Evolutionary conservation across 2,329 filamentous ascomycete genomes (phyloP).

Genomic region (Fonsecaea multimorphosa): DNA sequence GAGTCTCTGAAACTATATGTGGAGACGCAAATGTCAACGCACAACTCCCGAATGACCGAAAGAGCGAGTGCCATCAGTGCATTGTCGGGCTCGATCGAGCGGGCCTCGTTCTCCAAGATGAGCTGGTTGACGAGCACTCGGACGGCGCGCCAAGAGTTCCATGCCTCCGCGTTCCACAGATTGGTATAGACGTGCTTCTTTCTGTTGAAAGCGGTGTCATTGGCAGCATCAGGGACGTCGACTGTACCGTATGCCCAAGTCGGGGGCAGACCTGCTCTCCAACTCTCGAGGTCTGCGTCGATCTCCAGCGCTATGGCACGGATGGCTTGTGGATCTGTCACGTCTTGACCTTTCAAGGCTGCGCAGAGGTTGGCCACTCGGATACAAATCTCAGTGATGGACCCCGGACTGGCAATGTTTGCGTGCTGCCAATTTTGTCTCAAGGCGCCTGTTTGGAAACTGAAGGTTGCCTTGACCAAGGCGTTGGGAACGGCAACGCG

Average conservation of each 20-base stretch:
- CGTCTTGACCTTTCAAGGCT: slow-evolving; percentile 6
- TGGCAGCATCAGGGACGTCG: not conserved
- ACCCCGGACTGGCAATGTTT: slow-evolving; percentile 22
- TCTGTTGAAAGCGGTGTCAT: slow-evolving; percentile 6
- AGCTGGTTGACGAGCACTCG: slow-evolving; percentile 22
- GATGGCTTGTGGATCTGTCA: slow-evolving; percentile 8
- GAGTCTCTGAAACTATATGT: slow-evolving; percentile 13
- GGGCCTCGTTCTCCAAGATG: slow-evolving; percentile 10
- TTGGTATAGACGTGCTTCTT: slow-evolving; percentile 17
- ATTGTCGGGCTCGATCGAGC: not conserved
- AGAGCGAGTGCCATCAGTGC: not conserved
- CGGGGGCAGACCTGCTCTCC: slow-evolving; percentile 12
- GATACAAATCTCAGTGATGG: slow-evolving; percentile 25
- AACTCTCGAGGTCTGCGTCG: slow-evolving; percentile 22
- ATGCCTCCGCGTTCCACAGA: slow-evolving; percentile 28
- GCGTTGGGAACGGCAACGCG: slow-evolving; percentile 15
- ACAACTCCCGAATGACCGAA: slow-evolving; percentile 13
- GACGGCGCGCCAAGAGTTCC: slow-evolving; percentile 27
- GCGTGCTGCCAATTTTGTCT: slow-evolving; percentile 17
- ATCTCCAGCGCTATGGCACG: slow-evolving; percentile 21
- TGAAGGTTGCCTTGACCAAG: slow-evolving; percentile 14
- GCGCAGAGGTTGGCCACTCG: slow-evolving; percentile 23
- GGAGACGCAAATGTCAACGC: slow-evolving; percentile 22
- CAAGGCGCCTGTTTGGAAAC: slow-evolving; percentile 17
- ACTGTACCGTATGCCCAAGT: slow-evolving; percentile 19